Evolutionary conservation across 768 basidiomycete species (phyloP).

Genomic region (Rhodosporidiobolus odoratus): DNA sequence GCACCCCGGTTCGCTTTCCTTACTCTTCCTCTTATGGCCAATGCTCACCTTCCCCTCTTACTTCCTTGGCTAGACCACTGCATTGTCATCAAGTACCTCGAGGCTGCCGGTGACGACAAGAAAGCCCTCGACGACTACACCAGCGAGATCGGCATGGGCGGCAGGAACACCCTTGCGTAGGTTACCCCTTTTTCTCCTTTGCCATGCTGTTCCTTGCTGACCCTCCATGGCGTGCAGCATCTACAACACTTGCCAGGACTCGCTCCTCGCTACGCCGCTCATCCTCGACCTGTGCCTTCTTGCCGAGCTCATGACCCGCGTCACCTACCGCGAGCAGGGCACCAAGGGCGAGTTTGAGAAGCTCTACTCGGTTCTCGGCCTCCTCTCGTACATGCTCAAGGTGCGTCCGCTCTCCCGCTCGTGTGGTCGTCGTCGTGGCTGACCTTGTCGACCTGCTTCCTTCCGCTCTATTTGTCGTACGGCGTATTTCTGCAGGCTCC

Average conservation of each 20-base stretch:
- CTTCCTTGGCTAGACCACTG: too few relatives aligned
- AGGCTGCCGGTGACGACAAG: conserved; percentile 94
- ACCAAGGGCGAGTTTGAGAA: conserved; percentile 61
- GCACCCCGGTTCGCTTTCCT: too few relatives aligned
- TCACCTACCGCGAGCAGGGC: conserved; percentile 65
- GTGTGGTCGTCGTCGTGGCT: background rate
- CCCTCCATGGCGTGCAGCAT: conserved; percentile 53
- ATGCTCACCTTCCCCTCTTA: too few relatives aligned
- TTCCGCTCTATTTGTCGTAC: background rate
- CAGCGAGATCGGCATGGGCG: conserved; percentile 83
- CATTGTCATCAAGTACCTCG: conserved; percentile 58
- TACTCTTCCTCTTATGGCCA: too few relatives aligned
- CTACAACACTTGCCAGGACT: conserved; percentile 97
- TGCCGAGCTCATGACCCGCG: conserved; percentile 85
- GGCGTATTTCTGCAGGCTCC: conserved; percentile 35
- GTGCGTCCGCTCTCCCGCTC: conserved; percentile 51
- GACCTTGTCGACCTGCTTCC: conserved; percentile 2
- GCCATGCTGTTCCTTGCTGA: conserved; percentile 93
- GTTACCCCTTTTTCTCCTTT: too few relatives aligned
- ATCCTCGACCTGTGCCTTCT: conserved; percentile 95
- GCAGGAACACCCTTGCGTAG: conserved; percentile 76
- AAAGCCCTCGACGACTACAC: conserved; percentile 99
- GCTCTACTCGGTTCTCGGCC: conserved; percentile 83
- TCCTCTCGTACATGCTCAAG: conserved; percentile 96
- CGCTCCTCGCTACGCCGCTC: conserved; percentile 87